Evolutionary conservation across 2,329 filamentous ascomycete species (phyloP).

Genomic region (Hymenoscyphus repandus): DNA sequence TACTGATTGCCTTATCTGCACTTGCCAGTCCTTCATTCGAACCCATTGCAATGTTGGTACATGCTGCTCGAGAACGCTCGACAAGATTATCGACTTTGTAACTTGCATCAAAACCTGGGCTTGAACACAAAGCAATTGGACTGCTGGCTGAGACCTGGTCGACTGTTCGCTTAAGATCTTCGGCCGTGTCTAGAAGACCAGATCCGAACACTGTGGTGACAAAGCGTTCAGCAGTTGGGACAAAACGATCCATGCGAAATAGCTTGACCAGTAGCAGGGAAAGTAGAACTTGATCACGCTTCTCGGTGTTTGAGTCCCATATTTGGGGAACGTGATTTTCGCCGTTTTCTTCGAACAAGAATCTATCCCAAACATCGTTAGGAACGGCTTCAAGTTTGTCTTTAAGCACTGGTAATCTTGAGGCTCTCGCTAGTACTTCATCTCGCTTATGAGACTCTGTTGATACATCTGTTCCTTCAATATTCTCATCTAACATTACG

Average conservation of each 20-base stretch:
- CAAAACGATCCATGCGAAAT: conserved; percentile 91
- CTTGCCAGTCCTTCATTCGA: conserved; percentile 90
- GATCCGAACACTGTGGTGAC: conserved; percentile 79
- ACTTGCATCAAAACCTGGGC: conserved; percentile 93
- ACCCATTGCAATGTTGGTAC: conserved; percentile 98
- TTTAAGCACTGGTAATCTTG: conserved; percentile 68
- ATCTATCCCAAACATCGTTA: conserved; percentile 67
- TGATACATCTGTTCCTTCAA: conserved; percentile 75
- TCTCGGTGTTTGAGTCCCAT: conserved; percentile 60
- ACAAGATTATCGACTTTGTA: conserved; percentile 98
- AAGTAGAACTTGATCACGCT: conserved; percentile 70
- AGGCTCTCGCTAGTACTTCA: conserved; percentile 63
- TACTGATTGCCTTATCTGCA: conserved; percentile 91
- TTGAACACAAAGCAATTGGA: conserved; percentile 88
- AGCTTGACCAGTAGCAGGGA: conserved; percentile 90
- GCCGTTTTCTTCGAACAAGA: conserved; percentile 79
- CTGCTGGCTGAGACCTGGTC: conserved; percentile 76
- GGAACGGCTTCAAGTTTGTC: conserved; percentile 60
- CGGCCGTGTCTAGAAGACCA: conserved; percentile 74
- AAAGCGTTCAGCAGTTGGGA: conserved; percentile 89
- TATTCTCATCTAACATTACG: conserved; percentile 70
- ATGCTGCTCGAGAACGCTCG: conserved; percentile 73
- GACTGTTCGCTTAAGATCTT: conserved; percentile 81
- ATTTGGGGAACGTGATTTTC: conserved; percentile 76
- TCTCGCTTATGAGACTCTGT: conserved; percentile 59